phyloP scores from a whole-genome alignment of 805 yeast genomes.

The Yamadazyma olivae region DNA sequence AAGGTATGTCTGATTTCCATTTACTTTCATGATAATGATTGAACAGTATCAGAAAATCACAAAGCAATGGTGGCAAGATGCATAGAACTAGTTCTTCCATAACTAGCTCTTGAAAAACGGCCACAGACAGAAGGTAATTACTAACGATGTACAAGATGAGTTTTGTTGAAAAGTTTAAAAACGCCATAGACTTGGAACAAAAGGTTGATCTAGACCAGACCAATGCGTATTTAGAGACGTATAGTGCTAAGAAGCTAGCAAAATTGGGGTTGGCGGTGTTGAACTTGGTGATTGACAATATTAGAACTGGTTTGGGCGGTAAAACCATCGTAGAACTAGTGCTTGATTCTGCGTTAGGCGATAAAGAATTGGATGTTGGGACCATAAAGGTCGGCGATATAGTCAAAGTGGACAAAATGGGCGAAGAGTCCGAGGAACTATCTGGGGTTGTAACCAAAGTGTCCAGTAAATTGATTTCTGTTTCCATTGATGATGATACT shows the following conservation, averaged over 20 bases:
- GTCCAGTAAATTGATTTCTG: conserved; percentile 43
- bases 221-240: conserved; percentile 26
- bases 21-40: conserved; percentile 5
- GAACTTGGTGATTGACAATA: conserved; percentile 57
- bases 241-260: conserved; percentile 64
- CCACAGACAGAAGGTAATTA: conserved; percentile 17
- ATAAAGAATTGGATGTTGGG: conserved; percentile 39
- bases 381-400: conserved; percentile 74
- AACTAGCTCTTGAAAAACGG: conserved; percentile 26
- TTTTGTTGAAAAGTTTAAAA: conserved; percentile 16
- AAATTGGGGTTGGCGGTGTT: conserved; percentile 71
- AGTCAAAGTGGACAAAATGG: conserved; percentile 55
- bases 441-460: conserved; percentile 69
- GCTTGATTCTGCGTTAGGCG: conserved; percentile 48
- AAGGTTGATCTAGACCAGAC: conserved; percentile 32
- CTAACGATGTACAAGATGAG: conserved; percentile 2
- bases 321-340: conserved; percentile 61
- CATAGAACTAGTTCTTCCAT: conserved; percentile 16
- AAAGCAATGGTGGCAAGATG: conserved; percentile 20
- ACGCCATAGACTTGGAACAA: conserved; percentile 38
- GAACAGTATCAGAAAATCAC: conserved; percentile 5
- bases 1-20: conserved; percentile 4
- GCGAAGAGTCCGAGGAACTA: conserved; percentile 24
- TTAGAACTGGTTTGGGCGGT: conserved; percentile 80
- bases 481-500: conserved; percentile 58